Conservation (phyloP, 1,139 yeast species). For the Kluyveromyces sp. region DNA sequence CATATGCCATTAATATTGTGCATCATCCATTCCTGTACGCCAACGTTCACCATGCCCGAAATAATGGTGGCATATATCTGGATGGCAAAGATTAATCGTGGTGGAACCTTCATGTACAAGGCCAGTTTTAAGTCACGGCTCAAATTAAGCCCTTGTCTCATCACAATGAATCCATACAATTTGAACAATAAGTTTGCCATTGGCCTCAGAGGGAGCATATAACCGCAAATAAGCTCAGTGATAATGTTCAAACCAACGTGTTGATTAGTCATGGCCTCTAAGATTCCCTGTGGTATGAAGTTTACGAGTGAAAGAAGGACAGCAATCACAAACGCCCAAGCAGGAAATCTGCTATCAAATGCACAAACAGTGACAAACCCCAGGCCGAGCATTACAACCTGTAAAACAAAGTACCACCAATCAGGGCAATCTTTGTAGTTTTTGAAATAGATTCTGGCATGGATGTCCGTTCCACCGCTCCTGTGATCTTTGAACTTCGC, state of each 20-base stretch:
- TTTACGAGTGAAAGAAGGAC: constrained; percentile 48
- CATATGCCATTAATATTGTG: constrained; percentile 43
- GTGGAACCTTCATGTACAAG: constrained; percentile 55
- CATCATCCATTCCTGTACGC: constrained; percentile 48
- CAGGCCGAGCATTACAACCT: constrained; percentile 43
- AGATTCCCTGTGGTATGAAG: constrained; percentile 44
- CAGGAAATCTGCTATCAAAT: constrained; percentile 39
- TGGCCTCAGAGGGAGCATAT: constrained; percentile 59
- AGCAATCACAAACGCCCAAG: constrained; percentile 51
- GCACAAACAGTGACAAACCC: constrained; percentile 43
- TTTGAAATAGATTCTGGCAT: constrained; percentile 34
- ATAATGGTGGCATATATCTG: constrained; percentile 32
- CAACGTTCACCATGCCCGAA: constrained; percentile 37
- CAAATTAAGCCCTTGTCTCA: constrained; percentile 54
- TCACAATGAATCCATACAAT: constrained; percentile 53
- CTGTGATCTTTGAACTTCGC: constrained; percentile 28
- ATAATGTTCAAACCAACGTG: constrained; percentile 50
- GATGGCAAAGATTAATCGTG: constrained; percentile 41
- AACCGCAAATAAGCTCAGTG: constrained; percentile 55
- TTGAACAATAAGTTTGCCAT: constrained; percentile 53
- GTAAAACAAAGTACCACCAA: constrained; percentile 46
- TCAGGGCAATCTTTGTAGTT: constrained; percentile 57
- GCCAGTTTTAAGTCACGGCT: constrained; percentile 51
- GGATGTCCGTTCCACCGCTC: constrained; percentile 37
- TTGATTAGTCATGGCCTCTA: constrained; percentile 49